A percentile compares a stretch with the other conserved stretches of the same genome.
Conservation (phyloP, 2,329 filamentous ascomycete species). For the Fusarium sp. region DNA sequence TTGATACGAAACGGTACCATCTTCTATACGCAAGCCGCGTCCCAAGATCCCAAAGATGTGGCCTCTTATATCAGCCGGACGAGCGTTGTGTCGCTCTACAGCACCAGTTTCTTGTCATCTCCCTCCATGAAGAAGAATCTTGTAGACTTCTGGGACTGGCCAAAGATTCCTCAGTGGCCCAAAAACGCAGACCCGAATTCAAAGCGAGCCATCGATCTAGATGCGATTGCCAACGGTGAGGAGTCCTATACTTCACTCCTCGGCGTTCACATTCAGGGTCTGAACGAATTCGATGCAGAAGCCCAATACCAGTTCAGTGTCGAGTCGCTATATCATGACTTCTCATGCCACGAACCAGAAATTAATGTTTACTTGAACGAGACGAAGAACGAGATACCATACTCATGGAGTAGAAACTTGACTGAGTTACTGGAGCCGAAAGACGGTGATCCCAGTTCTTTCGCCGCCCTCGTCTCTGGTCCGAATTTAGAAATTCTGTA, state of each 20-base stretch:
- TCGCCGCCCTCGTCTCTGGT: rapidly evolving
- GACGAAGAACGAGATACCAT: no score
- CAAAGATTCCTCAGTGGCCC: constrained; percentile 18
- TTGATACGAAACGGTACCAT: neutral
- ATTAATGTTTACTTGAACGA: no score
- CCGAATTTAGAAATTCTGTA: no score
- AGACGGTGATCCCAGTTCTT: no score
- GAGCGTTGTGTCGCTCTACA: neutral
- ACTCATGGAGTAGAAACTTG: rapidly evolving
- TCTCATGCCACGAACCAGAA: neutral
- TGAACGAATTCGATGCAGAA: no score
- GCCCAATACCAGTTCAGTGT: constrained; percentile 5
- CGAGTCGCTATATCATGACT: neutral
- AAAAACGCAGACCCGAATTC: neutral
- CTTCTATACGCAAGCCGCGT: neutral
- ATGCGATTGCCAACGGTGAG: neutral
- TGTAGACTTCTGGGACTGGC: constrained; percentile 19
- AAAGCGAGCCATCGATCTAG: neutral
- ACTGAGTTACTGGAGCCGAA: no score
- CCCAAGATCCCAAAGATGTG: rapidly evolving
- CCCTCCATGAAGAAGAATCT: neutral
- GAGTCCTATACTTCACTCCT: constrained; percentile 9
- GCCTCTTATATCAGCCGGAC: rapidly evolving
- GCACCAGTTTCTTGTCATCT: neutral
- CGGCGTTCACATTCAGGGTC: neutral